Conservation (phyloP, 176 grass and related monocot species). For the Hsuehochloa calcarea region DNA sequence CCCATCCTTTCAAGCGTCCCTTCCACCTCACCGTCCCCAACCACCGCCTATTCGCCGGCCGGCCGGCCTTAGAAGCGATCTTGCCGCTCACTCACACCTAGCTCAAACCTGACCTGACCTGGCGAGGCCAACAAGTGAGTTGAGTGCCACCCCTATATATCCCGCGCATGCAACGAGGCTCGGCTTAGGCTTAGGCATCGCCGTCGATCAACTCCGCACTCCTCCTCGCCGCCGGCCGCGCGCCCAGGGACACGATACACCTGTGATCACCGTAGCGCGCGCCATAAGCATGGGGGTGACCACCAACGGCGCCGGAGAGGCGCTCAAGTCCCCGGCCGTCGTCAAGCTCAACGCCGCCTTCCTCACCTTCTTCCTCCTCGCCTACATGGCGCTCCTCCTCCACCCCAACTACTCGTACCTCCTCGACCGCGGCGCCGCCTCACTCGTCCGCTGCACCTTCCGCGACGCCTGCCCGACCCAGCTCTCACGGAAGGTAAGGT, state of each 20-base stretch:
- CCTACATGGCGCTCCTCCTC: conserved; percentile 82
- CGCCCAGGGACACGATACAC: not conserved
- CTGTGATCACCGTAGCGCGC: not conserved
- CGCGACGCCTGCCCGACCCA: conserved; percentile 46
- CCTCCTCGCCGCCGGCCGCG: not conserved
- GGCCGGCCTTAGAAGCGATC: not conserved
- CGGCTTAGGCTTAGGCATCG: not conserved
- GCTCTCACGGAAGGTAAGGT: conserved; percentile 94
- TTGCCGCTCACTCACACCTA: conserved; percentile 15
- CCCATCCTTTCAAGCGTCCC: conserved; percentile 24
- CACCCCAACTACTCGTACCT: conserved; percentile 60
- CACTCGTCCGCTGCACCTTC: conserved; percentile 70
- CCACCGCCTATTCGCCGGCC: conserved; percentile 27
- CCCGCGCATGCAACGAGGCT: conserved; percentile 32
- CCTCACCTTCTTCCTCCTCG: conserved; percentile 67
- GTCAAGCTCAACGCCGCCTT: conserved; percentile 83
- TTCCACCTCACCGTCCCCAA: conserved; percentile 31
- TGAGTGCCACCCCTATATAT: conserved; percentile 28
- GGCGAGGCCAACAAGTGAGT: no score
- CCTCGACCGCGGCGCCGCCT: conserved; percentile 42
- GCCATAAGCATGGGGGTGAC: conserved; percentile 33
- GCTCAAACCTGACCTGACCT: not conserved
- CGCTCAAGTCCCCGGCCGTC: conserved; percentile 59
- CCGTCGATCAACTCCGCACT: not conserved
- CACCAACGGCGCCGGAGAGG: conserved; percentile 34